A percentile compares a stretch with the other conserved stretches of the same genome.
These are phyloP conservation scores for Starmerella vitae DNA, from an alignment of 805 yeast species.

Conservation along the genomic window DNA sequence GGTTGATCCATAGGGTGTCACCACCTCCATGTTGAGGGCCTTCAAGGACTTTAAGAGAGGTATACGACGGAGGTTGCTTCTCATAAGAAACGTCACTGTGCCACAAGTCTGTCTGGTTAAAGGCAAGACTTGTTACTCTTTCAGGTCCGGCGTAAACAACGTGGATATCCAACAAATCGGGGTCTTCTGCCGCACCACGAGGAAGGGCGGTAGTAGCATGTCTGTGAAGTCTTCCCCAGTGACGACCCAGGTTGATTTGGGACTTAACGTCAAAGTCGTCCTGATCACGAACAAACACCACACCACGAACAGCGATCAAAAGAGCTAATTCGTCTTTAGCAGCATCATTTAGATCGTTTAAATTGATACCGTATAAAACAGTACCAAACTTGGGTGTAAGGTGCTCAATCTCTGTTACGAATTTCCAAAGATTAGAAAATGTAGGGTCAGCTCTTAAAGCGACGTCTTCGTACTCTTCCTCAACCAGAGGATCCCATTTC, in stretches of 20 bases:
- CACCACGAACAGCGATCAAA: slow-evolving; percentile 36
- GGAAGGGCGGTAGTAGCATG: slow-evolving; percentile 33
- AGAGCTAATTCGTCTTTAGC: slow-evolving; percentile 39
- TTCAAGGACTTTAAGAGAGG: slow-evolving; percentile 41
- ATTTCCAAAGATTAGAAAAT: slow-evolving; percentile 22
- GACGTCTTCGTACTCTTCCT: slow-evolving; percentile 18
- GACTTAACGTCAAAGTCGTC: slow-evolving; percentile 46
- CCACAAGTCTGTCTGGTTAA: slow-evolving; percentile 33
- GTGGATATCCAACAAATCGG: slow-evolving; percentile 32
- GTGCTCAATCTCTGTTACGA: slow-evolving; percentile 26
- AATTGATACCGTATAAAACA: slow-evolving; percentile 40
- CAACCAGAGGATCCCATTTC: slow-evolving; percentile 24
- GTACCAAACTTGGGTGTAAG: slow-evolving; percentile 61
- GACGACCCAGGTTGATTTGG: slow-evolving; percentile 47
- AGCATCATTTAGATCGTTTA: slow-evolving; percentile 30
- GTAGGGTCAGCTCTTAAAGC: slow-evolving; percentile 25
- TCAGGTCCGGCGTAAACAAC: slow-evolving; percentile 23
- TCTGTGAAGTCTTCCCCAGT: slow-evolving; percentile 48
- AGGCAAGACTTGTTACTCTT: slow-evolving; percentile 22
- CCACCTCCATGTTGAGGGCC: slow-evolving; percentile 47
- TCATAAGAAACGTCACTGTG: slow-evolving; percentile 70
- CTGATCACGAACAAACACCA: slow-evolving; percentile 39
- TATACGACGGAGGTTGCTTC: slow-evolving; percentile 50
- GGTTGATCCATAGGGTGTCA: slow-evolving; percentile 42
- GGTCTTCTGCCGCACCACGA: slow-evolving; percentile 47